Conservation (phyloP, 2,329 filamentous ascomycete genomes). For the Botryotinia globosa region DNA sequence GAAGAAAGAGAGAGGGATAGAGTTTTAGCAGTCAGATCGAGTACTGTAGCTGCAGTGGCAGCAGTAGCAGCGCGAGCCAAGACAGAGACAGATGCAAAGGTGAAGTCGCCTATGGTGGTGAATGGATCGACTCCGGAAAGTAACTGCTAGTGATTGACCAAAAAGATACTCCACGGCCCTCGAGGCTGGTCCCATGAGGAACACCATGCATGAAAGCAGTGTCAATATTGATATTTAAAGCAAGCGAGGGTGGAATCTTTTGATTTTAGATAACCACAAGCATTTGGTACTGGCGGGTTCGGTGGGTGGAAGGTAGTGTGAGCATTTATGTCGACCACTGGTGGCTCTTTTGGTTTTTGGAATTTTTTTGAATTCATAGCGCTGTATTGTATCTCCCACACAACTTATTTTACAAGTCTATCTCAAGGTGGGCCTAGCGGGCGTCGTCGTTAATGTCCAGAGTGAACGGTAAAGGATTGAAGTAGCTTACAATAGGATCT, state of each 20-base stretch:
- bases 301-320: neutral
- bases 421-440: neutral
- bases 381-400: neutral
- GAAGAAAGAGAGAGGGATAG: neutral
- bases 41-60: neutral
- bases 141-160: neutral
- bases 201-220: neutral
- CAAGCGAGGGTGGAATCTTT: neutral
- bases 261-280: neutral
- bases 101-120: constrained; percentile 6
- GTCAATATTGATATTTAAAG: neutral
- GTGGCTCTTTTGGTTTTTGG: neutral
- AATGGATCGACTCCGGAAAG: constrained; percentile 15
- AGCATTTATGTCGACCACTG: neutral
- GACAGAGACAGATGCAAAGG: neutral
- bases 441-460: neutral
- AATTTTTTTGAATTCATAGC: neutral
- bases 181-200: neutral
- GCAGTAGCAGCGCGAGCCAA: neutral
- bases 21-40: neutral
- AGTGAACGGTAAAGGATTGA: neutral
- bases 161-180: neutral
- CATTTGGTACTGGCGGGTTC: neutral
- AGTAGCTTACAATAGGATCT: neutral
- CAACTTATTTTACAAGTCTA: neutral